Evolutionary conservation across 1,284 basidiomycete genomes (phyloP).

Genomic region (Athelia sp.): DNA sequence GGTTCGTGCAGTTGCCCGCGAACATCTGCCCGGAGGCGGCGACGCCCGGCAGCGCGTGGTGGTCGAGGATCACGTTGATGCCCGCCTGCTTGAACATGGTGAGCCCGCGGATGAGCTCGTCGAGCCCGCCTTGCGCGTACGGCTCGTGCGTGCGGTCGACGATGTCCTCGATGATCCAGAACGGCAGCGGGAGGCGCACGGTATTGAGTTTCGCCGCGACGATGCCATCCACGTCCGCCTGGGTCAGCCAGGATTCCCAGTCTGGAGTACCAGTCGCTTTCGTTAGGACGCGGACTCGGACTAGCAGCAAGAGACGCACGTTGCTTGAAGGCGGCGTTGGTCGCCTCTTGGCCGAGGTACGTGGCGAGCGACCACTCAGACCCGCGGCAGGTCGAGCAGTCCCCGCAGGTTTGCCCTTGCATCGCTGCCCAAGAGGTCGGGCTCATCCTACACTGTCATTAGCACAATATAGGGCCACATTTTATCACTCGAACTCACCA

Average conservation of each 20-base stretch:
- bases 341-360: background rate
- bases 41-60: constrained; percentile 74
- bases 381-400: background rate
- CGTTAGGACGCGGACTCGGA: background rate
- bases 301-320: background rate
- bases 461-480: background rate
- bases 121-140: constrained; percentile 66
- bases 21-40: constrained; percentile 39
- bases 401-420: background rate
- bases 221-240: constrained; percentile 53
- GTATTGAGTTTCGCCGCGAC: constrained; percentile 59
- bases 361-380: constrained; percentile 1
- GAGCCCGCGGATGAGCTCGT: constrained; percentile 60
- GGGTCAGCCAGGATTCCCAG: constrained; percentile 55
- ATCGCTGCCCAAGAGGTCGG: background rate
- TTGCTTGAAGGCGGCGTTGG: constrained; percentile 1
- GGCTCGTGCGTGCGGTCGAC: constrained; percentile 58
- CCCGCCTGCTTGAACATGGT: constrained; percentile 53
- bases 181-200: constrained; percentile 76
- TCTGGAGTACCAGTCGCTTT: background rate
- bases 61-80: constrained; percentile 66
- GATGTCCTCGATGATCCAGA: constrained; percentile 73
- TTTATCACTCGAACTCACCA: background rate
- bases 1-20: constrained; percentile 50
- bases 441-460: background rate